Base-by-base conservation (phyloP, 2,329 filamentous ascomycete species). In the Alternaria alternata region DNA sequence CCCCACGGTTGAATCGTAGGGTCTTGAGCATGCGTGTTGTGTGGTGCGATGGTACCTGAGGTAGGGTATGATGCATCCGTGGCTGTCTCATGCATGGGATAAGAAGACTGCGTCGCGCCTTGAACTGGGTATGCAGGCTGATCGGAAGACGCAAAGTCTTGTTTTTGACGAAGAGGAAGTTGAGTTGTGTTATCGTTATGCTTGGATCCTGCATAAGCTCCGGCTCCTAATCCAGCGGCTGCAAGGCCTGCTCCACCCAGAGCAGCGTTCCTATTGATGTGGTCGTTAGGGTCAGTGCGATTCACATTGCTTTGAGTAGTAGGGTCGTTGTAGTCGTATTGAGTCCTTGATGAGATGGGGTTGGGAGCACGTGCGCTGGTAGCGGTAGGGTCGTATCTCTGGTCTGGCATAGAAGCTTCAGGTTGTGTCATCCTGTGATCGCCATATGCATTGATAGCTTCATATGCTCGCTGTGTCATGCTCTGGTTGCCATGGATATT, bases 381-480 rank as follows among this genome's bases (percentile, higher is more conserved):
- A 44, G 64, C 63, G 36, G 65, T 59, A 6, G 73, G 64, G 39
- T 76, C 73, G 38, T 75, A 77, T 34, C 72, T 71, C 56, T 76
- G 74, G 5, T 76, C 70, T 28, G 67, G 61, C 70, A 77, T 70
- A 9, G 74, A 64, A 11, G 74, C 70, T n/a, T 46, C 52, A 7
- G 71, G 69, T 42, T 75, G 73, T 7, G 75, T 77, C 64, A 63
- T 70, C 26, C 63, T 70, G 38, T 77, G 73, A 8, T 73, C 65
- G 34, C 65, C 69, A 42, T 78, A 76, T 3, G 61, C 49, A 30
- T 77, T 63, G 2, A 66, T 67, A 22, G 71, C 69, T 49, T 80
- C 75, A 48, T 79, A 73, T 0, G 72, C 77, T 49, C 73, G 46
- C 46, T 49, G 46, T 49, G 4, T 49, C 46, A 49, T 49, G 20